Conservation (phyloP, 2,329 filamentous ascomycete species). For the Fusarium penzigii region DNA sequence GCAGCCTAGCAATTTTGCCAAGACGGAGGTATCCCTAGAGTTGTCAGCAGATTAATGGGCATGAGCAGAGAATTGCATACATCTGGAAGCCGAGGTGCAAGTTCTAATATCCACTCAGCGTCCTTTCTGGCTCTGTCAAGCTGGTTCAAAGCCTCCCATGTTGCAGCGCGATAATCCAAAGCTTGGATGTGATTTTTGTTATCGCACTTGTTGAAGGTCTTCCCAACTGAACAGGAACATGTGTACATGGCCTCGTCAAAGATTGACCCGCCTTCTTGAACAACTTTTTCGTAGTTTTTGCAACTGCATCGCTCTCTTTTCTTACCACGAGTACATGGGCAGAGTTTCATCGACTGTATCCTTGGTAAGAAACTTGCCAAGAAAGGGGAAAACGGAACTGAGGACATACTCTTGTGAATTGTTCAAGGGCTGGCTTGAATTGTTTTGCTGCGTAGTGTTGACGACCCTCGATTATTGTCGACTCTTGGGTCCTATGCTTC, state of each 20-base stretch:
- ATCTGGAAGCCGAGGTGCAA: conserved; percentile 42
- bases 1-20: conserved; percentile 40
- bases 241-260: conserved; percentile 44
- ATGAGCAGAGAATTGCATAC: conserved; percentile 26
- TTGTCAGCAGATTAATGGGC: conserved; percentile 7
- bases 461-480: conserved; percentile 35
- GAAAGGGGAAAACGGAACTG: background rate
- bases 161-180: conserved; percentile 43
- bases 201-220: conserved; percentile 42
- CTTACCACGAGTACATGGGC: conserved; percentile 35
- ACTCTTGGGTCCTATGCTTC: conserved; percentile 24
- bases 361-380: conserved; percentile 1
- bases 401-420: conserved; percentile 36
- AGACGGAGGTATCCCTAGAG: conserved; percentile 44
- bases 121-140: conserved; percentile 40
- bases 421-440: conserved; percentile 38
- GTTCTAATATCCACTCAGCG: conserved; percentile 45
- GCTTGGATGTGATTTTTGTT: conserved; percentile 40
- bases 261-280: conserved; percentile 36
- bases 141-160: conserved; percentile 40
- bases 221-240: conserved; percentile 39
- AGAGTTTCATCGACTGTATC: conserved; percentile 38
- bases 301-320: conserved; percentile 41
- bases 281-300: conserved; percentile 41
- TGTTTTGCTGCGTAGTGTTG: conserved; percentile 34